Percentiles rank a stretch among this genome's conserved stretches.
These are phyloP conservation scores for Ascobolus immersus DNA, from an alignment of 495 filamentous ascomycete genomes.

Conservation along the genomic window DNA sequence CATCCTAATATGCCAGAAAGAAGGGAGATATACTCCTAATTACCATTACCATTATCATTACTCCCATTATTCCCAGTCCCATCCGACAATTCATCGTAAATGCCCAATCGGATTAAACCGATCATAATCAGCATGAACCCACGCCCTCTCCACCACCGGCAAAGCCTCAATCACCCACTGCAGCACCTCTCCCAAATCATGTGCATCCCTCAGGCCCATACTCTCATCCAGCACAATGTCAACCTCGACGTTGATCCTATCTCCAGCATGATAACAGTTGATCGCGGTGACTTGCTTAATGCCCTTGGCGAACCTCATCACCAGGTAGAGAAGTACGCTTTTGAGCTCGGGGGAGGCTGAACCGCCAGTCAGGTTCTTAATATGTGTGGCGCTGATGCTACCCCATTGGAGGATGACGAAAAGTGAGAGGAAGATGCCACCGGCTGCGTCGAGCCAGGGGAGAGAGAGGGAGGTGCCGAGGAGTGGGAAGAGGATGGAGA, in stretches of 20 bases:
- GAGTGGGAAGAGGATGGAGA: slow-evolving; percentile 66
- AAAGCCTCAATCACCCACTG: slow-evolving; percentile 81
- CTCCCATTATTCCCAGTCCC: too few relatives aligned
- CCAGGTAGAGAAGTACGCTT: slow-evolving; percentile 69
- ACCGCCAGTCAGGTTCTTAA: slow-evolving; percentile 57
- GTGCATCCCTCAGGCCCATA: slow-evolving; percentile 56
- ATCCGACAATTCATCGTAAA: slow-evolving; percentile 3
- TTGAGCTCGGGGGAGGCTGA: slow-evolving; percentile 56
- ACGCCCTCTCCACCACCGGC: slow-evolving; percentile 39
- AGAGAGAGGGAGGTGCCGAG: slow-evolving; percentile 50
- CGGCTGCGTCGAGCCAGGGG: slow-evolving; percentile 72
- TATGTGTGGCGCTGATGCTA: slow-evolving; percentile 46
- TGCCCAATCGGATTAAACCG: slow-evolving; percentile 6
- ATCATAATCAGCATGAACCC: slow-evolving; percentile 12
- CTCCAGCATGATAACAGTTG: slow-evolving; percentile 70
- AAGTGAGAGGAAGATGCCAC: slow-evolving; percentile 53
- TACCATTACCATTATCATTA: too few relatives aligned
- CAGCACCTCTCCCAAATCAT: slow-evolving; percentile 70
- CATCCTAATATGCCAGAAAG: too few relatives aligned
- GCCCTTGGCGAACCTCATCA: slow-evolving; percentile 78
- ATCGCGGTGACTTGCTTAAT: slow-evolving; percentile 73
- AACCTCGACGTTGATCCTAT: slow-evolving; percentile 69
- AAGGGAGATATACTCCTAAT: too few relatives aligned
- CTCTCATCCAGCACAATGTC: slow-evolving; percentile 50
- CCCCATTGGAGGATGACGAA: slow-evolving; percentile 78